Evolutionary conservation across 2,329 filamentous ascomycete species (phyloP).

Genomic region (Colletotrichum camelliae): DNA sequence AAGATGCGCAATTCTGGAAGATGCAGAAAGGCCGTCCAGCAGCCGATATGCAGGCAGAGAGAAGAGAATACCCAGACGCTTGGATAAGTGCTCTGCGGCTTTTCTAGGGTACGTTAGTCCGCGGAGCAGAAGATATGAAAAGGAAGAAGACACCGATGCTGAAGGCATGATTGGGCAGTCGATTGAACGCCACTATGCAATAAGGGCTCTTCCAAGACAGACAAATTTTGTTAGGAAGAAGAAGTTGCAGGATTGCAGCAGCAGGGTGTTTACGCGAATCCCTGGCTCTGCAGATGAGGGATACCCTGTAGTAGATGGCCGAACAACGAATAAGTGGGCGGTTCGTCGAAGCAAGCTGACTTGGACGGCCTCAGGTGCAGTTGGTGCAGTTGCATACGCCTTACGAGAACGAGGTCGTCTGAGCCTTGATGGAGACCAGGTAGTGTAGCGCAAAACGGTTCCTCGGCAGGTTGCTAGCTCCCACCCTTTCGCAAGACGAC

Average conservation of each 20-base stretch:
- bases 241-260: background rate
- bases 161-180: background rate
- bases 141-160: background rate
- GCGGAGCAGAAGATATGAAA: background rate
- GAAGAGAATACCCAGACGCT: background rate
- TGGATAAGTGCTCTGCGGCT: background rate
- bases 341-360: conserved; percentile 7
- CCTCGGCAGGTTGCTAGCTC: background rate
- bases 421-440: background rate
- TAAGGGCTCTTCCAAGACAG: conserved; percentile 8
- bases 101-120: background rate
- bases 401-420: background rate
- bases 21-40: background rate
- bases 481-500: background rate
- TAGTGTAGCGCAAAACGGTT: background rate
- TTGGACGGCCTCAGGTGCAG: background rate
- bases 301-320: background rate
- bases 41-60: background rate
- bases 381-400: background rate
- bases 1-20: background rate
- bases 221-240: background rate
- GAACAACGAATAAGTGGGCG: background rate
- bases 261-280: background rate
- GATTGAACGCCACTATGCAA: conserved; percentile 10
- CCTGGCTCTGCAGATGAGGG: background rate